These are phyloP conservation scores for Fusarium pininemorale DNA, from an alignment of 2,329 filamentous ascomycete genomes.

Conservation along the genomic window DNA sequence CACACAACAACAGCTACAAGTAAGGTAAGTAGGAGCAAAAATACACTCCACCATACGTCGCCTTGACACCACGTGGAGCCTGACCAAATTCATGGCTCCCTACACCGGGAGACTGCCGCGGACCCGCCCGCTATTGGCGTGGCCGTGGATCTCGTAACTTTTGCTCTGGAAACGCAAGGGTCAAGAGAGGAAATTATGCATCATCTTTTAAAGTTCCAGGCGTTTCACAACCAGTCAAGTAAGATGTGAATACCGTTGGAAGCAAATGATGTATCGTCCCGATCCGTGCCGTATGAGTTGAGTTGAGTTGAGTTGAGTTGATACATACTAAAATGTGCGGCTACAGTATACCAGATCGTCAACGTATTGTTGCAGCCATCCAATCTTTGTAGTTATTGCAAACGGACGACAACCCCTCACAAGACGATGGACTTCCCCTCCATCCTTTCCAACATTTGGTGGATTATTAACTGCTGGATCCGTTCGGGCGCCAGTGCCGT, in stretches of 20 bases:
- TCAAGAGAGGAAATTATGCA: slow-evolving; percentile 7
- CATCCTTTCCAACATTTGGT: slow-evolving; percentile 7
- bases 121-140: slow-evolving; percentile 39
- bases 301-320: slow-evolving; percentile 2
- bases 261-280: not conserved
- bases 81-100: slow-evolving; percentile 38
- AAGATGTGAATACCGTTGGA: not conserved
- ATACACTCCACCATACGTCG: slow-evolving; percentile 38
- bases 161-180: slow-evolving; percentile 14
- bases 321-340: not conserved
- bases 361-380: slow-evolving; percentile 5
- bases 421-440: slow-evolving; percentile 18
- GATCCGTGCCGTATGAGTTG: slow-evolving; percentile 1
- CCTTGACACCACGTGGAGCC: slow-evolving; percentile 43
- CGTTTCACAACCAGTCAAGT: not conserved
- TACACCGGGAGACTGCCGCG: slow-evolving; percentile 43
- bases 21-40: not conserved
- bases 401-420: slow-evolving; percentile 23
- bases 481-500: slow-evolving; percentile 40
- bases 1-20: not conserved
- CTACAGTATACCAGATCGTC: not conserved
- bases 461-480: slow-evolving; percentile 32
- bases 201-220: slow-evolving; percentile 1
- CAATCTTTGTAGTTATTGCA: not conserved
- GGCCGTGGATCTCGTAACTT: slow-evolving; percentile 30